Conservation (phyloP, 1,139 yeast species). For the Suhomyces bokatorum region DNA sequence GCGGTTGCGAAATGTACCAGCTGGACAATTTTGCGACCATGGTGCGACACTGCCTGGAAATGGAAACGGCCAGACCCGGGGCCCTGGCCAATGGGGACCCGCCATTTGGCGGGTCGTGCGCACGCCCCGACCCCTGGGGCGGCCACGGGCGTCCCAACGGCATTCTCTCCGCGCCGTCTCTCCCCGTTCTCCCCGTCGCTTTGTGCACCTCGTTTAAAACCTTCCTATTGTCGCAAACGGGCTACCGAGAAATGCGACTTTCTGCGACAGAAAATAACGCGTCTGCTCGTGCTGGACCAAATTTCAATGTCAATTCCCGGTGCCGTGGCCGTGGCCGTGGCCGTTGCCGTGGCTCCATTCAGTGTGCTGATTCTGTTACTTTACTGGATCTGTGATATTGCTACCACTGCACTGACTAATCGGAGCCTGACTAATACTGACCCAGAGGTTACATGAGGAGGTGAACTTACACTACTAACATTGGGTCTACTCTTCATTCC, state of each 20-base stretch:
- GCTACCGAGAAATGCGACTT: slow-evolving; percentile 3
- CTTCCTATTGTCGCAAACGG: slow-evolving; percentile 5
- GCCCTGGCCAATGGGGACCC: not conserved
- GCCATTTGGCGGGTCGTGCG: no score
- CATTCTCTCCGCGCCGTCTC: not conserved
- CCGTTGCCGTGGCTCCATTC: not conserved
- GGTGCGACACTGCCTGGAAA: not conserved
- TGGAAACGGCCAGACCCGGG: not conserved
- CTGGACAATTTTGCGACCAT: not conserved
- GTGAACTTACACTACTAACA: no score
- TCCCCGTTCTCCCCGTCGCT: not conserved
- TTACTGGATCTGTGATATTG: no score
- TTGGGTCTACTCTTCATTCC: no score
- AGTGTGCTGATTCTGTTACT: no score
- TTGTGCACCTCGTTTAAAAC: slow-evolving; percentile 4
- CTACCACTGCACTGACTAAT: no score
- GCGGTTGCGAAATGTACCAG: not conserved
- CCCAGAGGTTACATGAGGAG: no score
- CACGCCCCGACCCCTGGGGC: no score
- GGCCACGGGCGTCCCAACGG: no score
- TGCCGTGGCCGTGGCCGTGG: not conserved
- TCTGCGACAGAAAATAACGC: slow-evolving; percentile 8
- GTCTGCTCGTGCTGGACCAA: not conserved
- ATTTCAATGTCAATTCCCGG: not conserved
- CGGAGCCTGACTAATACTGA: no score